Evolutionary conservation across 305 asterid species (phyloP).

Genomic region (Ilex paraguariensis): DNA sequence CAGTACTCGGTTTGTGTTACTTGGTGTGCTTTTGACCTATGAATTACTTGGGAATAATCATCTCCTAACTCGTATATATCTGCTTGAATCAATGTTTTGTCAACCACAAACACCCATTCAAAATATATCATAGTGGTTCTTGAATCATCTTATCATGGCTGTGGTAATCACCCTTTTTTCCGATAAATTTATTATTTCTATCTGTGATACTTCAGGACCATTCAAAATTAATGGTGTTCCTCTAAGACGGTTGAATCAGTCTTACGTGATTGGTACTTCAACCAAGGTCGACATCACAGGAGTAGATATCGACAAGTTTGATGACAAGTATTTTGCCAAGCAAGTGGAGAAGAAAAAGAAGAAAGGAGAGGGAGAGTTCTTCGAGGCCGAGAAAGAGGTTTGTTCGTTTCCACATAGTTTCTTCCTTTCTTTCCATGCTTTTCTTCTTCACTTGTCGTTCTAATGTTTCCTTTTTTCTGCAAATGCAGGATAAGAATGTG

Average conservation of each 20-base stretch:
- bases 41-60: too few relatives aligned
- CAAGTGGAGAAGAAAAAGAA: constrained; percentile 53
- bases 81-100: too few relatives aligned
- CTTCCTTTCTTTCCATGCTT: not conserved
- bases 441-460: not conserved
- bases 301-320: constrained; percentile 43
- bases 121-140: too few relatives aligned
- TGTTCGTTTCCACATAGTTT: not conserved
- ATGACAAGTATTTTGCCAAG: constrained; percentile 58
- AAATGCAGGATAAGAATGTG: constrained; percentile 35
- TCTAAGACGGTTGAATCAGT: constrained; percentile 14
- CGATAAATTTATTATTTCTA: too few relatives aligned
- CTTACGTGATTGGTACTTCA: constrained; percentile 41
- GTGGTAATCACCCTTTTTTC: too few relatives aligned
- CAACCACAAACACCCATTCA: too few relatives aligned
- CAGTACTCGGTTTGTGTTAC: too few relatives aligned
- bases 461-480: not conserved
- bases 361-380: constrained; percentile 61
- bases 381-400: constrained; percentile 51
- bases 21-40: too few relatives aligned
- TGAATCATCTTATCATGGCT: too few relatives aligned
- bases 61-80: too few relatives aligned
- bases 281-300: constrained; percentile 55
- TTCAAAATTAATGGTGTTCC: constrained; percentile 18
- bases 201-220: not conserved